These are phyloP conservation scores for Arachis monticola DNA, from an alignment of 331 rosid species.

Conservation along the genomic window DNA sequence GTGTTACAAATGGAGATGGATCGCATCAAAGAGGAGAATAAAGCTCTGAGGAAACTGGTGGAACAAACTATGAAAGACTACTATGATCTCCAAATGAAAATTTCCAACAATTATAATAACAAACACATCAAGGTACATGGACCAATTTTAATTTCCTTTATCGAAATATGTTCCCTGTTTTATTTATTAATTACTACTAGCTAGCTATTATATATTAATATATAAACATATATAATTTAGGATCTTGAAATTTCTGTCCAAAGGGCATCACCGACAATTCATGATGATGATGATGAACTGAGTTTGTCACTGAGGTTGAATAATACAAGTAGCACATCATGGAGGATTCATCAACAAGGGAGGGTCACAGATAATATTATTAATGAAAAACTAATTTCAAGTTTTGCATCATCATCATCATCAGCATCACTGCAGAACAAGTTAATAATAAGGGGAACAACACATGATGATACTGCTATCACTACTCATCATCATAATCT, in stretches of 20 bases:
- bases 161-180: no score
- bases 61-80: conserved; percentile 86
- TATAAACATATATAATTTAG: conserved; percentile 22
- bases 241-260: conserved; percentile 59
- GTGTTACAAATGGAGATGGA: conserved; percentile 78
- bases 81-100: conserved; percentile 72
- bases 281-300: conserved; percentile 49
- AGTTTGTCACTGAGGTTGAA: conserved; percentile 74
- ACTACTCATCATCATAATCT: conserved; percentile 28
- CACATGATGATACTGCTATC: conserved; percentile 44
- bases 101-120: conserved; percentile 55
- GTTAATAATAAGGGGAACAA: conserved; percentile 38
- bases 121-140: conserved; percentile 55
- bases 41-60: conserved; percentile 65
- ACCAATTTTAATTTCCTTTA: no score
- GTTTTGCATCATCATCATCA: conserved; percentile 1
- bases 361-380: conserved; percentile 15
- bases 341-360: conserved; percentile 31
- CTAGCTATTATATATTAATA: no score
- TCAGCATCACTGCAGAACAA: conserved; percentile 48
- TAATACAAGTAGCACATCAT: conserved; percentile 22
- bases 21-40: conserved; percentile 83
- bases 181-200: no score
- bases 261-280: conserved; percentile 28
- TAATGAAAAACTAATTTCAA: conserved; percentile 32